Evolutionary conservation across 2,329 filamentous ascomycete species (phyloP), one percentile per base, ranked within the genome.

Genomic region (Phyllosticta citriasiana): DNA sequence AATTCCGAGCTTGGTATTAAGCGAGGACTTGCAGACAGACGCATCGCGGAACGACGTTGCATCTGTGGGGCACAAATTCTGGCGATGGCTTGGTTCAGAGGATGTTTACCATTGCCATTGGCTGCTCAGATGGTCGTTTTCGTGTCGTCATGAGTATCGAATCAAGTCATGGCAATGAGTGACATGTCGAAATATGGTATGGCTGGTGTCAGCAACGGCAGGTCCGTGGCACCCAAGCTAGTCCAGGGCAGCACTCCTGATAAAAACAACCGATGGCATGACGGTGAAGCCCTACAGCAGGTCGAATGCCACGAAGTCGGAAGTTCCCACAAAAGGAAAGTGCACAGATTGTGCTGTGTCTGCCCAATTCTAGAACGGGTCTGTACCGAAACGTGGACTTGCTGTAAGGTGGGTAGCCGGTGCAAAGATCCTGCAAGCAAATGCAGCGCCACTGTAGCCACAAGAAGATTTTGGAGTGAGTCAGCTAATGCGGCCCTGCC

Each of bases 391-490:
- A 53, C 58, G 40, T 60, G 53, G 53, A 16, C 5, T 8, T n/a
- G 25, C 33, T n/a, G 47, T 14, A 19, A 55, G 25, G 8, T 35
- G 14, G 40, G 40, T n/a, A 47, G 33, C 53, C 53, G 54, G 58
- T 33, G n/a, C 58, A 56, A 60, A 60, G 53, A 60, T 60, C 12
- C 25, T 60, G 58, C 58, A 60, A 25, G 58, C 52, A 60, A 40
- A 25, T 55, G 57, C 25, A 55, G 52, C 53, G 50, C 35, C 50
- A 54, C 53, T 47, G 40, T 47, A 47, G 40, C 40, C 40, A 47
- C 40, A 47, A 47, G 40, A 47, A 47, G 40, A 47, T n/a, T 47
- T 47, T 47, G 4, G 40, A 47, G 40, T 47, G 40, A 47, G 40
- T 47, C 40, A 47, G 40, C 40, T 19, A 47, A 47, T 47, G 40